Evolutionary conservation across 345 rosid species (phyloP).

Genomic region (Heritiera fomes): DNA sequence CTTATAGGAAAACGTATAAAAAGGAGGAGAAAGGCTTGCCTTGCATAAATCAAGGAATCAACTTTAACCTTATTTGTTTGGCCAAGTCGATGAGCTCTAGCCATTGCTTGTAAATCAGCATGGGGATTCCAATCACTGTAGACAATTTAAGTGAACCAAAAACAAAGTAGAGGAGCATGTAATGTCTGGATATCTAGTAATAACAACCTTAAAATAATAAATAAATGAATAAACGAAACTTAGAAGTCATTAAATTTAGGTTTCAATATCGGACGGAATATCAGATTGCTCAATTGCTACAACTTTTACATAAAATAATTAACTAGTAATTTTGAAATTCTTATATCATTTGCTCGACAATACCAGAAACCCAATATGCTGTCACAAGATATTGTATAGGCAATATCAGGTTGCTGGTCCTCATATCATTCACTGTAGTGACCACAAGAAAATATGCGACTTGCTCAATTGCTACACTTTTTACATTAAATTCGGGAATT

Average conservation of each 20-base stretch:
- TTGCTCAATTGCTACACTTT: not conserved
- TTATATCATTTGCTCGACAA: not conserved
- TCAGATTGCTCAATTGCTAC: not conserved
- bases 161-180: not conserved
- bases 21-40: constrained; percentile 13
- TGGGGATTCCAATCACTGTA: constrained; percentile 99
- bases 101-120: constrained; percentile 99
- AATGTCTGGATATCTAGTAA: not conserved
- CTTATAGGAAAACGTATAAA: not conserved
- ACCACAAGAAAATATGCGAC: not conserved
- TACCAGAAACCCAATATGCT: not conserved
- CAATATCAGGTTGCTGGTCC: not conserved
- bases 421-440: not conserved
- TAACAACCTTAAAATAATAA: not conserved
- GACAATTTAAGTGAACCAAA: constrained; percentile 23
- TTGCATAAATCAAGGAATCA: constrained; percentile 13
- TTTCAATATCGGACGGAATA: not conserved
- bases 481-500: not conserved
- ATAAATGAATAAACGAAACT: not conserved
- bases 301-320: constrained; percentile 3
- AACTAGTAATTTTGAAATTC: not conserved
- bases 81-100: constrained; percentile 99
- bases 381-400: not conserved
- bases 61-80: constrained; percentile 85
- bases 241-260: not conserved